Conservation (phyloP, 306 rosid species). For the Cucumis cinereus region DNA sequence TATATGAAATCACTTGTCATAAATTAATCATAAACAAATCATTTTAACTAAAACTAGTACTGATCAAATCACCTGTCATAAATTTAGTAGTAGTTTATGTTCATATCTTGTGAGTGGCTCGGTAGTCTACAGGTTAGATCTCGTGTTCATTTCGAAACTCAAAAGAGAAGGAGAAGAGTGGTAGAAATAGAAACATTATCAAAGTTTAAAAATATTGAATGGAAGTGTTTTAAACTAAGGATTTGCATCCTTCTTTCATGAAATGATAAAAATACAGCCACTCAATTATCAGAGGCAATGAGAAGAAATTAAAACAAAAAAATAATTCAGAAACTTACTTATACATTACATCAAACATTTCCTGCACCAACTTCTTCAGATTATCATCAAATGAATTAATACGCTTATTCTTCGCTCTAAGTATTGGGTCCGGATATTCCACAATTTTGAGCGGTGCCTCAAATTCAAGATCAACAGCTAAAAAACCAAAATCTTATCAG, state of each 20-base stretch:
- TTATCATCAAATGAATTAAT: slow-evolving; percentile 52
- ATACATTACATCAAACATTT: slow-evolving; percentile 92
- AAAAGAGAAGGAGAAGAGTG: background rate
- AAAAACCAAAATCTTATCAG: background rate
- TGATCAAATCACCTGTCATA: too few relatives aligned
- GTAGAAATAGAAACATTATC: background rate
- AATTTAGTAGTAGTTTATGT: background rate
- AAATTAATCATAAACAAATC: too few relatives aligned
- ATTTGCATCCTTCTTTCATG: background rate
- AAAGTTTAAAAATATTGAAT: too few relatives aligned
- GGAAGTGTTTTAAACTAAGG: background rate
- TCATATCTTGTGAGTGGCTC: background rate
- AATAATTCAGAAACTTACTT: slow-evolving; percentile 30
- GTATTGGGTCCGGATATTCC: slow-evolving; percentile 62
- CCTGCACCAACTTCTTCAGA: slow-evolving; percentile 54
- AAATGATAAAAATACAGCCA: background rate
- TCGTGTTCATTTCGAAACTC: background rate
- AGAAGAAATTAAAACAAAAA: background rate
- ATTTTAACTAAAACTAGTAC: too few relatives aligned
- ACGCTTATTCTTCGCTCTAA: slow-evolving; percentile 69
- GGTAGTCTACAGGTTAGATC: background rate
- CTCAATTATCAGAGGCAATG: background rate
- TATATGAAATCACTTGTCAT: too few relatives aligned
- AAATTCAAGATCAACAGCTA: slow-evolving; percentile 60
- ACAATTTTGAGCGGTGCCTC: slow-evolving; percentile 56